Evolutionary conservation across 768 basidiomycete genomes (phyloP).

Genomic region (Suillus alpinus): DNA sequence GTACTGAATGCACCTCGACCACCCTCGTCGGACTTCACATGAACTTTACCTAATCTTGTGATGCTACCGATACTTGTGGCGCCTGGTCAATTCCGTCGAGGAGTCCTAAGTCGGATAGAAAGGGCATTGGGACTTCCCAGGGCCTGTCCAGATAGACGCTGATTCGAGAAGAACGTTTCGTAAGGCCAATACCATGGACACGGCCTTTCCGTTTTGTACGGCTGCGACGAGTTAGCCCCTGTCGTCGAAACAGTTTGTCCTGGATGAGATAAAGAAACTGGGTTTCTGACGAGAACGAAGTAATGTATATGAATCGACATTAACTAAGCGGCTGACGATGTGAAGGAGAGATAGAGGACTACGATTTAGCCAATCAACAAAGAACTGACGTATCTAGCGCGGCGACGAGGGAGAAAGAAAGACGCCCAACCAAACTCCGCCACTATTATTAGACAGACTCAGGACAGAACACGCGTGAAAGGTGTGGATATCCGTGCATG

Average conservation of each 20-base stretch:
- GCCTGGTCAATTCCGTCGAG: neutral
- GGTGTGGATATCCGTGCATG: neutral
- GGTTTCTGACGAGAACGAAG: neutral
- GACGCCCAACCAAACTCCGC: neutral
- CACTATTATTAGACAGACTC: neutral
- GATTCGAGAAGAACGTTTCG: too few relatives aligned
- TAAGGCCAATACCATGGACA: too few relatives aligned
- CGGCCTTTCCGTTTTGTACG: too few relatives aligned
- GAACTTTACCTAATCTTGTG: neutral
- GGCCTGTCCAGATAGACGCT: too few relatives aligned
- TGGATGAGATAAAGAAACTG: neutral
- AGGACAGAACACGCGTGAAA: neutral
- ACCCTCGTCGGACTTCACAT: neutral
- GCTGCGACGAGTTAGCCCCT: neutral
- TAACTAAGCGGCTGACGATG: neutral
- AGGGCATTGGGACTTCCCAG: neutral
- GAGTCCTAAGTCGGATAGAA: neutral
- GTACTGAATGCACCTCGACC: conserved; percentile 19
- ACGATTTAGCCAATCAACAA: too few relatives aligned
- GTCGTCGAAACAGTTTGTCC: neutral
- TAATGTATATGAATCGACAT: neutral
- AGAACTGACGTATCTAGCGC: too few relatives aligned
- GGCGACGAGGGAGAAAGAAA: too few relatives aligned
- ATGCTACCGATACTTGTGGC: neutral
- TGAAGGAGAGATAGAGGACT: too few relatives aligned